Conservation (phyloP, 768 basidiomycete species). For the Amanita brunnescens region DNA sequence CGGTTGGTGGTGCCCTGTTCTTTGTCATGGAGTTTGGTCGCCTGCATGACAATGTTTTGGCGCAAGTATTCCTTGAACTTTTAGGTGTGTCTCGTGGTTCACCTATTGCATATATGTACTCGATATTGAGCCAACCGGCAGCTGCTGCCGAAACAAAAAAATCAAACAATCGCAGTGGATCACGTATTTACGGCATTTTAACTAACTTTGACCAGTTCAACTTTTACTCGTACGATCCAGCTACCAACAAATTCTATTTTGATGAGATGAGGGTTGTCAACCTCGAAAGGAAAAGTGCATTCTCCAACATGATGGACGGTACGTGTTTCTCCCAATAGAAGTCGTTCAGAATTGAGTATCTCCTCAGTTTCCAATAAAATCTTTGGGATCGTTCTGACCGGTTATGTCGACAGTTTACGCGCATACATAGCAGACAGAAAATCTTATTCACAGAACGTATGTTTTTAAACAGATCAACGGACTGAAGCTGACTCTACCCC, state of each 20-base stretch:
- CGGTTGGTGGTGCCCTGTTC: slow-evolving; percentile 3
- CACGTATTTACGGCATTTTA: not conserved
- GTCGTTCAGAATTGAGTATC: slow-evolving; percentile 5
- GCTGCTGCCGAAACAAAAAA: slow-evolving; percentile 1
- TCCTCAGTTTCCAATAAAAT: slow-evolving; percentile 9
- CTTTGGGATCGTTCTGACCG: slow-evolving; percentile 8
- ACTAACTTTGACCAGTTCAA: not conserved
- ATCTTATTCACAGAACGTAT: not conserved
- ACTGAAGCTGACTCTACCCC: slow-evolving; percentile 1
- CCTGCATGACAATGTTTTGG: slow-evolving; percentile 5
- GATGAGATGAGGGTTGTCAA: slow-evolving; percentile 7
- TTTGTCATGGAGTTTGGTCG: slow-evolving; percentile 6
- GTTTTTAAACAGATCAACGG: not conserved
- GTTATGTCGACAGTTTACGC: slow-evolving; percentile 5
- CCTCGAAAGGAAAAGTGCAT: not conserved
- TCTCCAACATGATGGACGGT: slow-evolving; percentile 8
- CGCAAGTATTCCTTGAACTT: slow-evolving; percentile 8
- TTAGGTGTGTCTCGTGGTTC: slow-evolving; percentile 5
- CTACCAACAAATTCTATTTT: slow-evolving; percentile 4
- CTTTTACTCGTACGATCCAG: slow-evolving; percentile 10
- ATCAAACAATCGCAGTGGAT: not conserved
- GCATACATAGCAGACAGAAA: slow-evolving; percentile 2
- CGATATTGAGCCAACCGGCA: slow-evolving; percentile 4
- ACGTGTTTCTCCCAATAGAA: not conserved
- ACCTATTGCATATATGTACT: slow-evolving; percentile 4